Evolutionary conservation across 192 early-diverging fungal genomes (phyloP), one percentile per base, ranked within the genome.

Genomic region (Linnemannia exigua): DNA sequence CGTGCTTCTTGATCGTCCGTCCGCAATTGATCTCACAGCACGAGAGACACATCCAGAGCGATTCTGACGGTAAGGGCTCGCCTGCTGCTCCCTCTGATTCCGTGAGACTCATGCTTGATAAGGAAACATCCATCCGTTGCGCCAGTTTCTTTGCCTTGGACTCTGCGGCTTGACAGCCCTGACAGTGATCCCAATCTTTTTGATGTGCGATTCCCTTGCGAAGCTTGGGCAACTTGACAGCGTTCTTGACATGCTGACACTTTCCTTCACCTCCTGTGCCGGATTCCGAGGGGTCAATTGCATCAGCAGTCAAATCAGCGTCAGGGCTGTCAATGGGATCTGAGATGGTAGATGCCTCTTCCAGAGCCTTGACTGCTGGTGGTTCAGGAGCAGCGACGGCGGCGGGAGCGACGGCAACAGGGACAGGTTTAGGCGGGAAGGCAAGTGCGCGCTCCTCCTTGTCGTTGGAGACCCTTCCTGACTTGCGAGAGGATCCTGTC

Each of bases 1-100:
- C 82, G 66, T 88, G 88, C 47, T 75, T 22, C 25, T 76, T 76
- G 52, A 73, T 25, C 8, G 52, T 1, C 22, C 76, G 72, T 19
- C 88, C 88, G 72, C 88, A 88, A n/a, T 88, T 77, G 44, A 81
- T 70, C 50, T 88, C 61, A 36, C 54, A 67, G 66, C 88, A 88
- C 47, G 35, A 68, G 66, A 88, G 70, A 67, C 88, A 88, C 46
- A 88, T 67, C 82, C 82, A 88, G 6, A 88, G 52, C 0, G 51
- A 51, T 5, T 72, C 74, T 28, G 75, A 11, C 5, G 79, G 33
- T 69, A 84, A 41, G 8, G 70, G 70, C 20, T 80, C 78, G 5
- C 22, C 48, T 16, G 48, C 48, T 0, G 52, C 19, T 19, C 33
- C 61, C 63, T 74, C 72, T 16, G 54, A 22, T 12, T 70, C 54